Evolutionary conservation across 495 filamentous ascomycete genomes (phyloP), one percentile per base, ranked within the genome.

Genomic region (Lasiosphaeria hispida): DNA sequence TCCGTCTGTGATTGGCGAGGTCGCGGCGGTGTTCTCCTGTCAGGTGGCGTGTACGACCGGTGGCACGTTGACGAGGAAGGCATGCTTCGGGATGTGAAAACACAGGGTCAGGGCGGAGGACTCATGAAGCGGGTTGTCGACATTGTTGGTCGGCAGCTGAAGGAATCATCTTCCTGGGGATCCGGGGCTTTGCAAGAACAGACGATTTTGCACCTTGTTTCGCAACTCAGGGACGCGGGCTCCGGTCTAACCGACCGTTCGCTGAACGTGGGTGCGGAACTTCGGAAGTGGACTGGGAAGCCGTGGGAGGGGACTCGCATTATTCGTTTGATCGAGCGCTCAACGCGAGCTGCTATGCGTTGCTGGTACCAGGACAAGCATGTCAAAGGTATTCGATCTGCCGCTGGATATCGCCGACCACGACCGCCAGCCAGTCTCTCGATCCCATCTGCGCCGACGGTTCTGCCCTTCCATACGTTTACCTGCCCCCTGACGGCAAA

Each of bases 391-490:
- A 76, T 83, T 30, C 81, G 83, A 38, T 78, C 87, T 2, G 60
- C 72, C 2, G 72, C 78, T 8, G 81, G 77, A 55, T 96, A 96
- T 68, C 74, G 75, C 48, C 80, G 94, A 50, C 91, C 91, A 34
- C 87, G 84, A 59, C 77, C 96, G 41, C 94, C 95, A 7, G 66
- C 83, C 18, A 78, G 82, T 35, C 73, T 99, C 33, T 80, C 92
- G 14, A 83, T 94, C 7, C 95, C 95, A 5, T 87, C 88, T 50
- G 94, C 94, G 14, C 94, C 94, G 10, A 99, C 94, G 0, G 92
- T 99, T 11, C 77, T 99, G 2, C 94, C 94, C n/a, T 99, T 99
- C 65, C 95, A 99, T 68, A 97, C 94, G 2, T 99, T 99, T 68
- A 97, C 94, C 36, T 96, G 89, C 62, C 94, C 94, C 0, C 75